phyloP scores from a whole-genome alignment of 202 grass and related monocot species.

The Elaeis oleifera region DNA sequence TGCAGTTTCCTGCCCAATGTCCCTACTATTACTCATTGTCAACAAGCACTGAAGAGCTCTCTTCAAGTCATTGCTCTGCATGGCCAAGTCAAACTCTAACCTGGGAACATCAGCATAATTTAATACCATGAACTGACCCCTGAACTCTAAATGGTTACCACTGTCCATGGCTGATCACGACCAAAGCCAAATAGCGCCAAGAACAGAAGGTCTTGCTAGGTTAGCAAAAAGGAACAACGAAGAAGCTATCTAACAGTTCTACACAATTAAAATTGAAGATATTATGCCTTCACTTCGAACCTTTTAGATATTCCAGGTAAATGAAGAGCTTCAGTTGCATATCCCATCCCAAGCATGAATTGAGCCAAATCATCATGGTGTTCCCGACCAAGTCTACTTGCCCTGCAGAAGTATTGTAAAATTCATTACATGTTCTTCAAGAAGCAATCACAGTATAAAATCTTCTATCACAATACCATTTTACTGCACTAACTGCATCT shows the following conservation, averaged over 20 bases:
- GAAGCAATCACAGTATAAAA: constrained; percentile 4
- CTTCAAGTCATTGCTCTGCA: constrained; percentile 98
- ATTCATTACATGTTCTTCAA: constrained; percentile 2
- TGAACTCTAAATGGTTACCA: neutral
- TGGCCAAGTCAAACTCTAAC: constrained; percentile 97
- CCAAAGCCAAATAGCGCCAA: too few species aligned
- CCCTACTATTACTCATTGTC: constrained; percentile 96
- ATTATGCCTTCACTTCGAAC: constrained; percentile 22
- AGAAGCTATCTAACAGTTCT: neutral
- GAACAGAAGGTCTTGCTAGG: too few species aligned
- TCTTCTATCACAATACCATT: constrained; percentile 52
- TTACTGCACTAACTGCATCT: constrained; percentile 93
- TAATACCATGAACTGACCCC: neutral
- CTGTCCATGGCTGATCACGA: neutral
- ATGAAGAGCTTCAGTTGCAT: constrained; percentile 99
- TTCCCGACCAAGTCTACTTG: constrained; percentile 84
- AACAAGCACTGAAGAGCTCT: constrained; percentile 92
- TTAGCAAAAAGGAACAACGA: too few species aligned
- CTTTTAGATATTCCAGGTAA: constrained; percentile 99
- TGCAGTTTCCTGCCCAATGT: constrained; percentile 74
- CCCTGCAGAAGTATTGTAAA: constrained; percentile 50
- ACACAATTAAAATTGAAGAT: constrained; percentile 14
- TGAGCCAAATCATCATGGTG: constrained; percentile 98
- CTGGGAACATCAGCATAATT: constrained; percentile 35
- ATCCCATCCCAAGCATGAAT: constrained; percentile 99